phyloP scores from a whole-genome alignment of 306 rosid species.

The Bauhinia variegata region DNA sequence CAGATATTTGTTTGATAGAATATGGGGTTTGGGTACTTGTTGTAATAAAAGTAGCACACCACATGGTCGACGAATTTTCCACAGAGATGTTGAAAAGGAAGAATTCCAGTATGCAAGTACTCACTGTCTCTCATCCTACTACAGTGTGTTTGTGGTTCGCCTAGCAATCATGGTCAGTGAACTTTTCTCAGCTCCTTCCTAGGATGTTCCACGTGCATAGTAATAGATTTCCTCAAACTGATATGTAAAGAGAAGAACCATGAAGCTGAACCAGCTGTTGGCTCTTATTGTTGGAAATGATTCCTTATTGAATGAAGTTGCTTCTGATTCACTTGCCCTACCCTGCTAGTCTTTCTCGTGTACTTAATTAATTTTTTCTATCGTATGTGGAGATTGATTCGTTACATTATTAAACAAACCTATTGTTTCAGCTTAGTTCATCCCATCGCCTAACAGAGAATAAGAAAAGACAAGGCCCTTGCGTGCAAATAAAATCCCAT shows the following conservation, averaged over 20 bases:
- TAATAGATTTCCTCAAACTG: background rate
- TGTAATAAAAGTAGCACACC: slow-evolving; percentile 53
- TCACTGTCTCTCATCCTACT: slow-evolving; percentile 86
- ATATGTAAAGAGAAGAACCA: background rate
- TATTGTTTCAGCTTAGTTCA: no score
- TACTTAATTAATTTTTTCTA: no score
- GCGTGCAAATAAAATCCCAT: background rate
- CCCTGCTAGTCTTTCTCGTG: background rate
- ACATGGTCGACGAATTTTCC: slow-evolving; percentile 63
- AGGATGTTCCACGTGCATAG: background rate
- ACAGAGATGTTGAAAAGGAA: slow-evolving; percentile 87
- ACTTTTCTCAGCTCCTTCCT: background rate
- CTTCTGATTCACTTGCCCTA: background rate
- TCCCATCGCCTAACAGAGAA: no score
- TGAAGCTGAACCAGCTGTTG: slow-evolving; percentile 4
- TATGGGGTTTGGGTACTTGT: slow-evolving; percentile 50
- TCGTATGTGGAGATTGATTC: no score
- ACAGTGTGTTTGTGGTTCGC: slow-evolving; percentile 95
- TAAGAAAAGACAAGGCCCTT: slow-evolving; percentile 9
- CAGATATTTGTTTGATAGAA: slow-evolving; percentile 52
- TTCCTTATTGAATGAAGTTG: background rate
- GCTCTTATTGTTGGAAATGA: background rate
- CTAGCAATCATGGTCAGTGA: slow-evolving; percentile 91
- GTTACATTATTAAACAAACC: no score
- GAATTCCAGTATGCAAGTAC: slow-evolving; percentile 71